Percentiles rank a stretch among this genome's conserved stretches.
These are phyloP conservation scores for Trametes maxima DNA, from an alignment of 768 basidiomycete genomes.

Conservation along the genomic window DNA sequence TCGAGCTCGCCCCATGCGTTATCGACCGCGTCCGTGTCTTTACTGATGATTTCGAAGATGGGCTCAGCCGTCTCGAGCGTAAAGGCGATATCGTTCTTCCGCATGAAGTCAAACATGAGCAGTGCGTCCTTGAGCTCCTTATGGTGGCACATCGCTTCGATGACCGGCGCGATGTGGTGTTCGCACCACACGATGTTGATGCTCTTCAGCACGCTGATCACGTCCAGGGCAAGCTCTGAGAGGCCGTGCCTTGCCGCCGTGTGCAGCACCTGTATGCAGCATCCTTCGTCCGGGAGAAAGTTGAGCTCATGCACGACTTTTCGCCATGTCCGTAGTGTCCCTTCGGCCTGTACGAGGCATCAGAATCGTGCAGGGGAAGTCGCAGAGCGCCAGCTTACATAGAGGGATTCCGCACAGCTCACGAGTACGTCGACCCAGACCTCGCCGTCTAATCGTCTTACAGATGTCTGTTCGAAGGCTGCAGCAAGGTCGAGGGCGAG, in stretches of 20 bases:
- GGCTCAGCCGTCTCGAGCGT: constrained; percentile 53
- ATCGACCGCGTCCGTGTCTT: constrained; percentile 58
- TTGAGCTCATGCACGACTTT: constrained; percentile 53
- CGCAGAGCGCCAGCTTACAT: constrained; percentile 50
- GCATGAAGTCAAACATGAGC: constrained; percentile 60
- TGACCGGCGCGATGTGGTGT: constrained; percentile 74
- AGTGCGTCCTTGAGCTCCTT: constrained; percentile 66
- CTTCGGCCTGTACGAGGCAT: constrained; percentile 54
- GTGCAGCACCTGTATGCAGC: constrained; percentile 68
- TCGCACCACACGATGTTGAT: constrained; percentile 58
- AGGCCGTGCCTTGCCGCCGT: constrained; percentile 75
- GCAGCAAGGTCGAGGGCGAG: constrained; percentile 73
- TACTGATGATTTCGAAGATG: constrained; percentile 51
- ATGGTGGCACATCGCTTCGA: constrained; percentile 70
- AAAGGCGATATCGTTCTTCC: constrained; percentile 51
- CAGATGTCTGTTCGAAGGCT: constrained; percentile 57
- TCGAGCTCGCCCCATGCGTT: constrained; percentile 65
- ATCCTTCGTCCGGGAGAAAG: constrained; percentile 72
- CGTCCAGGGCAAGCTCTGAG: constrained; percentile 68
- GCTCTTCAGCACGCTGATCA: constrained; percentile 55
- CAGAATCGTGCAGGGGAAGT: background rate
- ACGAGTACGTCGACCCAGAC: constrained; percentile 71
- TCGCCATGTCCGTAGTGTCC: constrained; percentile 65
- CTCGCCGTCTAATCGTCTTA: constrained; percentile 52
- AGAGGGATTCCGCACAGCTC: constrained; percentile 63